A percentile compares a stretch with the other conserved stretches of the same genome.
Evolutionary conservation across 2,329 filamentous ascomycete genomes (phyloP).

Genomic region (Achaetomium macrosporum): DNA sequence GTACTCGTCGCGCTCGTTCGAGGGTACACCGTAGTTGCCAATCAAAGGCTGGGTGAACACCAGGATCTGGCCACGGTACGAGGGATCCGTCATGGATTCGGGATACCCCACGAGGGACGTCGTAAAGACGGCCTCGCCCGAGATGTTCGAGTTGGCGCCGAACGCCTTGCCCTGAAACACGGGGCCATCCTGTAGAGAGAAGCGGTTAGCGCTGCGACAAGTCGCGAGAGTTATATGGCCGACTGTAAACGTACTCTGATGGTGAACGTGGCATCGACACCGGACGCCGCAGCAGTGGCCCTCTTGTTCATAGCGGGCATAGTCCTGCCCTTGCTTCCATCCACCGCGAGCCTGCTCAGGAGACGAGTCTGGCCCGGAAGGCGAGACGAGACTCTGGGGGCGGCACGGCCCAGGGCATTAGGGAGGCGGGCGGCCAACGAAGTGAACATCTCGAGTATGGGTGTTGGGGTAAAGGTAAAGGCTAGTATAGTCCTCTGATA

Average conservation of each 20-base stretch:
- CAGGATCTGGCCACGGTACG: conserved; percentile 89
- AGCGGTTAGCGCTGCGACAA: conserved; percentile 25
- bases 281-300: conserved; percentile 60
- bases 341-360: conserved; percentile 46
- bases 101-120: conserved; percentile 97
- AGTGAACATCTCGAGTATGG: conserved; percentile 50
- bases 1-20: conserved; percentile 73
- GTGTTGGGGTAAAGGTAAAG: conserved; percentile 19
- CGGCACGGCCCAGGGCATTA: conserved; percentile 46
- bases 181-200: conserved; percentile 67
- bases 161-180: conserved; percentile 96
- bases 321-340: conserved; percentile 63
- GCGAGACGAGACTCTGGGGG: conserved; percentile 33
- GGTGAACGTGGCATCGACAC: conserved; percentile 84
- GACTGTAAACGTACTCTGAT: conserved; percentile 60
- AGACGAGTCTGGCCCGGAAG: conserved; percentile 32
- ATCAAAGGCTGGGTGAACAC: conserved; percentile 98
- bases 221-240: neutral
- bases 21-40: conserved; percentile 97
- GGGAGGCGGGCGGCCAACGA: conserved; percentile 48
- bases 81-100: conserved; percentile 86
- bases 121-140: conserved; percentile 97
- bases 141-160: conserved; percentile 92
- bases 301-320: conserved; percentile 54
- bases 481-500: conserved; percentile 20